These are phyloP conservation scores for Ricinus communis DNA, from an alignment of 345 rosid genomes.

Conservation along the genomic window DNA sequence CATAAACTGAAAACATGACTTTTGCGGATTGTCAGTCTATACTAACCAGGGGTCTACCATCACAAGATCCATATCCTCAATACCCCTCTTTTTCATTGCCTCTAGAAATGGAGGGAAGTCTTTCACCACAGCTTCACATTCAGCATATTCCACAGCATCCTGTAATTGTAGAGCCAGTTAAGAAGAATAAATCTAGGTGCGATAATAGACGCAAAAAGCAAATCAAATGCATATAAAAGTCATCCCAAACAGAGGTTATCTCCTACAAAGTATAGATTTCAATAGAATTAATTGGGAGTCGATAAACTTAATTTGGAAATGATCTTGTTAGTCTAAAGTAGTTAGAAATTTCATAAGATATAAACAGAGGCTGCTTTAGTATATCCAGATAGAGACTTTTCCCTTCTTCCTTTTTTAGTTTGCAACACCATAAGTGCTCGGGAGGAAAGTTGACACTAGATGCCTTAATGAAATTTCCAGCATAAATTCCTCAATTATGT, in stretches of 20 bases:
- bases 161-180: conserved; percentile 22
- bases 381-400: no score
- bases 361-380: no score
- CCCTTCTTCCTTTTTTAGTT: neutral
- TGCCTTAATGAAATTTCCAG: neutral
- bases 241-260: no score
- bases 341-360: no score
- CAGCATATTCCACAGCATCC: conserved; percentile 91
- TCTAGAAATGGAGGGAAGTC: conserved; percentile 73
- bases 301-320: no score
- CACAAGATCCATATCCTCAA: conserved; percentile 95
- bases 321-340: no score
- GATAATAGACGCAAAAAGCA: no score
- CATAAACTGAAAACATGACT: conserved; percentile 4
- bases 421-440: neutral
- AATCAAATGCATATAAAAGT: no score
- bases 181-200: neutral
- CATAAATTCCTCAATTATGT: neutral
- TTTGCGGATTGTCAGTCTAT: neutral
- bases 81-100: conserved; percentile 94
- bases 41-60: conserved; percentile 64
- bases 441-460: neutral
- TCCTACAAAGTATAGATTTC: no score
- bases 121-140: conserved; percentile 91
- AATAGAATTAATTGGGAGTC: no score